phyloP scores from a whole-genome alignment of 2,329 filamentous ascomycete species.

The Myrmaecium sp. region DNA sequence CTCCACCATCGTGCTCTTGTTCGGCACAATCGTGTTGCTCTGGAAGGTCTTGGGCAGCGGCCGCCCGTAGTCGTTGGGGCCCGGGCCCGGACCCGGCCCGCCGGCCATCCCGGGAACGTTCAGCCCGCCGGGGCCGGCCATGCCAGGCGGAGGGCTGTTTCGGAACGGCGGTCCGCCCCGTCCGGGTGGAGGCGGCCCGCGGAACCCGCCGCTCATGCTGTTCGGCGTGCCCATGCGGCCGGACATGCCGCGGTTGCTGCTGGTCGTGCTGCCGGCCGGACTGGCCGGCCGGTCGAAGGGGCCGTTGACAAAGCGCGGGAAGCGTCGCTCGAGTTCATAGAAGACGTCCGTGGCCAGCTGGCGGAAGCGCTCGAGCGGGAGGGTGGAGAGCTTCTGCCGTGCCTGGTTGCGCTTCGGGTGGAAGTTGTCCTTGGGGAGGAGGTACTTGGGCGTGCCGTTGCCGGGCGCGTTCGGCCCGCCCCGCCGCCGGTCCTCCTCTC shows the following conservation, averaged over 20 bases:
- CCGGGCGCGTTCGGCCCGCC: conserved; percentile 31
- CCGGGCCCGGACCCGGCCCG: conserved; percentile 18
- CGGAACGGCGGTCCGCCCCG: conserved; percentile 7
- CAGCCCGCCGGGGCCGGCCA: conserved; percentile 7
- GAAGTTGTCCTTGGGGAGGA: conserved; percentile 75
- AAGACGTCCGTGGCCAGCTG: conserved; percentile 93
- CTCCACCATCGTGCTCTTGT: conserved; percentile 95
- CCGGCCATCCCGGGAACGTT: conserved; percentile 3
- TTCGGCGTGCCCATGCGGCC: conserved; percentile 36
- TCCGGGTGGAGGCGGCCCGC: conserved; percentile 20
- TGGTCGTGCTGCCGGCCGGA: conserved; percentile 43
- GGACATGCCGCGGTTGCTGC: conserved; percentile 38
- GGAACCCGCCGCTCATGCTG: conserved; percentile 27
- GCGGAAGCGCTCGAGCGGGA: conserved; percentile 72
- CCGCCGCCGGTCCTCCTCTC: conserved; percentile 46
- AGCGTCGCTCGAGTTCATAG: conserved; percentile 80
- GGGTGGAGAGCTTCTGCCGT: conserved; percentile 81
- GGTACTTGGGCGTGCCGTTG: conserved; percentile 36
- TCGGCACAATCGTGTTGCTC: conserved; percentile 90
- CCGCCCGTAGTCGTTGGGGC: conserved; percentile 51
- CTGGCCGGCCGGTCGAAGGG: conserved; percentile 50
- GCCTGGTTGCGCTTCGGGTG: conserved; percentile 96
- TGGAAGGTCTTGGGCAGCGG: conserved; percentile 82
- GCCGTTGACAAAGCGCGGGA: conserved; percentile 58
- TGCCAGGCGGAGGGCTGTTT: conserved; percentile 3